Percentiles rank a stretch among this genome's conserved stretches.
Evolutionary conservation across 148 eudicot genomes (phyloP).

Genomic region (Chenopodium berlandieri): DNA sequence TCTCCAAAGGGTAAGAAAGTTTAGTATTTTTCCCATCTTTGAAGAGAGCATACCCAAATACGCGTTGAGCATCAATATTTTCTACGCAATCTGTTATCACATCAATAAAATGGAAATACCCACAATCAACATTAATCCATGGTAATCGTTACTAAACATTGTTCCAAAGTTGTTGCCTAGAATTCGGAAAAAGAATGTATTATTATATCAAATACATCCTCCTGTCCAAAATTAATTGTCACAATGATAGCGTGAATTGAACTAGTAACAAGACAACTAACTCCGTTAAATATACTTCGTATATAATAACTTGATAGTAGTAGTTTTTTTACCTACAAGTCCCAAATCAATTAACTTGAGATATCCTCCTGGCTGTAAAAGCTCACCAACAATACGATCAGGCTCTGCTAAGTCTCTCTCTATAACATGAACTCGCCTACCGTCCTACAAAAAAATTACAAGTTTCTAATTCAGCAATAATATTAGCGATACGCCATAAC

Average conservation of each 20-base stretch:
- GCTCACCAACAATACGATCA: constrained; percentile 84
- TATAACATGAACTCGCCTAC: constrained; percentile 73
- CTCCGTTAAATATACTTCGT: no score
- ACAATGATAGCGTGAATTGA: neutral
- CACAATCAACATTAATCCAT: neutral
- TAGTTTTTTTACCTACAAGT: constrained; percentile 50
- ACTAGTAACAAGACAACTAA: neutral
- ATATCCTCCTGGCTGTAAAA: constrained; percentile 84
- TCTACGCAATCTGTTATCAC: constrained; percentile 65
- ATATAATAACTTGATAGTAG: no score
- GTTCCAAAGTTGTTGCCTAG: neutral
- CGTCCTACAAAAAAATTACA: constrained; percentile 44
- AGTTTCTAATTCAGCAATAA: constrained; percentile 8
- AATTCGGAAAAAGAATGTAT: neutral
- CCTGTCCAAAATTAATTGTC: neutral
- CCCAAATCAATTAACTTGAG: constrained; percentile 74
- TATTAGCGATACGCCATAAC: neutral
- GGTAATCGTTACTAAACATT: neutral
- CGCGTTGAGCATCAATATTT: constrained; percentile 72
- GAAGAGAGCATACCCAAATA: constrained; percentile 79
- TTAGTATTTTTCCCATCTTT: constrained; percentile 71
- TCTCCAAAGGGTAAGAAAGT: constrained; percentile 74
- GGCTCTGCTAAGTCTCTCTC: constrained; percentile 83
- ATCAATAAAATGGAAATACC: neutral
- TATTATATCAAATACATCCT: neutral